Percentiles rank a stretch among this genome's conserved stretches.
phyloP scores from a whole-genome alignment of 179 eudicot genomes.

The Kewa caespitosa region DNA sequence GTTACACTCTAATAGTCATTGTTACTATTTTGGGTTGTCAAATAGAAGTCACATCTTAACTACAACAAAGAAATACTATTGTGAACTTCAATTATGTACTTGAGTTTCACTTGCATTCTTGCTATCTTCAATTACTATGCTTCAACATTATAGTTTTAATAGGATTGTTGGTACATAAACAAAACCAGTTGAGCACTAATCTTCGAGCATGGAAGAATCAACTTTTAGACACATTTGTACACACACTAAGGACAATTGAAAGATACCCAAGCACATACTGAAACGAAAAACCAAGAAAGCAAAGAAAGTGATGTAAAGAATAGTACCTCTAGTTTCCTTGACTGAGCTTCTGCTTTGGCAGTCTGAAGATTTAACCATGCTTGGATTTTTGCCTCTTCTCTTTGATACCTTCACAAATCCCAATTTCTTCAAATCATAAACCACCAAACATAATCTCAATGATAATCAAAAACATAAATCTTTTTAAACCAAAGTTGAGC shows the following conservation, averaged over 20 bases:
- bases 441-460: neutral
- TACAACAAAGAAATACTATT: no score
- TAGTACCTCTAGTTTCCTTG: slow-evolving; percentile 82
- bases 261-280: neutral
- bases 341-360: slow-evolving; percentile 95
- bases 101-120: no score
- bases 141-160: no score
- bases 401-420: slow-evolving; percentile 60
- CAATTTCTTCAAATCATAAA: neutral
- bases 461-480: neutral
- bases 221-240: no score
- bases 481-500: neutral
- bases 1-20: no score
- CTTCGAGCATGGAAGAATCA: neutral
- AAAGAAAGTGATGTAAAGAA: neutral
- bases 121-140: no score
- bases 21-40: no score
- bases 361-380: slow-evolving; percentile 91
- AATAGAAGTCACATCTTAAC: no score
- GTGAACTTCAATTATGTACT: no score
- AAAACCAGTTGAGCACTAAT: neutral
- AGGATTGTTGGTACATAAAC: no score
- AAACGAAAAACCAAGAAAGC: neutral
- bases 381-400: slow-evolving; percentile 90
- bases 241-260: neutral